Percentiles rank a stretch among this genome's conserved stretches.
These are phyloP conservation scores for Volvox carteri DNA, from an alignment of 163 green algal genomes.

Conservation along the genomic window DNA sequence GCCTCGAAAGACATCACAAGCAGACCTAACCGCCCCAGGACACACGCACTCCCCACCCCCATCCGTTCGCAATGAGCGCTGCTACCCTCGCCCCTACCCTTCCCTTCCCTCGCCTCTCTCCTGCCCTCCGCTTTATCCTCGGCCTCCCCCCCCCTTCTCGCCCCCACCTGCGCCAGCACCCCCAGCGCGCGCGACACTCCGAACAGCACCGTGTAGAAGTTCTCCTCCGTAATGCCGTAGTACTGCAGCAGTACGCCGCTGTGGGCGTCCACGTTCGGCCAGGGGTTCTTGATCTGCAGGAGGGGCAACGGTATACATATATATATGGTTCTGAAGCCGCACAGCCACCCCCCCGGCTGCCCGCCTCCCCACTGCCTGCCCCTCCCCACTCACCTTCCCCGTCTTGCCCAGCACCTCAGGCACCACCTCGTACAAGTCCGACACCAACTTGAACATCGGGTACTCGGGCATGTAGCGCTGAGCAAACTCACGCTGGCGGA, in stretches of 20 bases:
- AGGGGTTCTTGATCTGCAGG: conserved; percentile 97
- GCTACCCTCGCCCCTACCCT: neutral
- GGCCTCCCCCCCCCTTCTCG: neutral
- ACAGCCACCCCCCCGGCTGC: too few species aligned
- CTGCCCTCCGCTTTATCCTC: neutral
- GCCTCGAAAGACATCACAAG: too few species aligned
- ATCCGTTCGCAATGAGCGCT: too few species aligned
- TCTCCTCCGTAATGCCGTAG: conserved; percentile 98
- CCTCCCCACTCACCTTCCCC: conserved; percentile 88
- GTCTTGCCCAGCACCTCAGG: conserved; percentile 90
- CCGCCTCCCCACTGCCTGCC: too few species aligned
- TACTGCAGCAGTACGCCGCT: conserved; percentile 97
- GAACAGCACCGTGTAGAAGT: conserved; percentile 99
- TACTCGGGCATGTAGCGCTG: conserved; percentile 96
- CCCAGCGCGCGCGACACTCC: conserved; percentile 95
- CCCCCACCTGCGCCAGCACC: conserved; percentile 88
- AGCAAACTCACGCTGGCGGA: conserved; percentile 95
- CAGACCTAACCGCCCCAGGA: too few species aligned
- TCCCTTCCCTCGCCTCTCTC: neutral
- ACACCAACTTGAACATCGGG: conserved; percentile 94
- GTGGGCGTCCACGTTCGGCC: conserved; percentile 99
- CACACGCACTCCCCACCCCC: too few species aligned
- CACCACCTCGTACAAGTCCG: conserved; percentile 96
- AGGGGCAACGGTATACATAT: too few species aligned
- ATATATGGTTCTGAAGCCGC: too few species aligned